Evolutionary conservation across 2,329 filamentous ascomycete genomes (phyloP), one percentile per base, ranked within the genome.

Genomic region (Monilinia polystroma): DNA sequence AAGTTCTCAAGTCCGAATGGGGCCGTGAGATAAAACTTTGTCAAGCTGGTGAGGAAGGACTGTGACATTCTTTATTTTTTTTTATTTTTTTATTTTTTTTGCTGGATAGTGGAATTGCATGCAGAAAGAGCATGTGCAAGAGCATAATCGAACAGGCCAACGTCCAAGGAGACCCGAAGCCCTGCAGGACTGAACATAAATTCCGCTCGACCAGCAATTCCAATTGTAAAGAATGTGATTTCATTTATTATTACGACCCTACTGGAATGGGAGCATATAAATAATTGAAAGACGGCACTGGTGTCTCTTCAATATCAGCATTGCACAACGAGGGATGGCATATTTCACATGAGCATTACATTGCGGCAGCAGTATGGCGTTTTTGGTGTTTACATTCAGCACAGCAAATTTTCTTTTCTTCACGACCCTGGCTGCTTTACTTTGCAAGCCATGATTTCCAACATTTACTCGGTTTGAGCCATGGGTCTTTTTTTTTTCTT

Each of bases 1-100:
- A 99, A 80, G 92, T 98, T 67, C 87, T 99, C 75, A 97, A 97
- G 80, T 98, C 94, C 5, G 95, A 99, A 81, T 99, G 95, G 95
- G 93, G 95, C 72, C 91, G 95, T 73, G 94, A 97, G 79, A 97
- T 98, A 79, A 96, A 93, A 80, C 85, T 98, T 67, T 99, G 95
- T 82, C 95, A 93, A 80, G 94, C 95, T 69, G 95, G 94, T 72
- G 92, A 98, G 80, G 93, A 98, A 83, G 95, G 95, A 67, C 89
- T 96, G 74, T 97, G 85, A 81, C 76, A 78, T 68, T 64, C 65
- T 58, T 23, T 23, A 1, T 23, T 23, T 23, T 23, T 23, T 23
- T 23, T 23, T 23, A 1, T 23, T 23, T 23, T 23, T 23, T 23
- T 23, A n/a, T n/a, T n/a, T n/a, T 23, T 23, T 23, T 43, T 58